Percentiles rank a stretch among this genome's conserved stretches.
Evolutionary conservation across 371 early-diverging fungal species (phyloP).

Genomic region (Mucor irregularis): DNA sequence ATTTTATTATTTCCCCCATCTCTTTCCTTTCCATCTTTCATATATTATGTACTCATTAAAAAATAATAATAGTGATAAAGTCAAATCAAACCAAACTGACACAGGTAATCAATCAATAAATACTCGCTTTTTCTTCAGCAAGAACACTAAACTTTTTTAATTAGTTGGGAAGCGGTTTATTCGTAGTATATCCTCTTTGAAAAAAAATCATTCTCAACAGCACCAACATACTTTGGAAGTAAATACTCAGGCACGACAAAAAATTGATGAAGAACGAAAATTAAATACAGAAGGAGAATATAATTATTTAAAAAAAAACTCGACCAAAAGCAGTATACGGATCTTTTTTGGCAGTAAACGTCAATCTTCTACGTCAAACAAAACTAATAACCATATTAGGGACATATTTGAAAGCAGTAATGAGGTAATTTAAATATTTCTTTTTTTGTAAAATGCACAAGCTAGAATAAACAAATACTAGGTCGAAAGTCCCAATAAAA

Average conservation of each 20-base stretch:
- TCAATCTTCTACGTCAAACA: neutral
- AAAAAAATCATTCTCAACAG: constrained; percentile 4
- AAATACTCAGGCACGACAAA: neutral
- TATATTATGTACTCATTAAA: constrained; percentile 2
- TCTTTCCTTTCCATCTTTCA: neutral
- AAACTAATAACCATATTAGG: neutral
- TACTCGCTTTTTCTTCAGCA: too few species aligned
- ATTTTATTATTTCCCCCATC: neutral
- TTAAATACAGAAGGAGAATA: neutral
- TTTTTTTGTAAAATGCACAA: neutral
- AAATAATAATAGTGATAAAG: constrained; percentile 3
- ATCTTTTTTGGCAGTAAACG: neutral
- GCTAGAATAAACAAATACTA: neutral
- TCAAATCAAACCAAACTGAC: neutral
- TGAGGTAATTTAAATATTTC: constrained; percentile 6
- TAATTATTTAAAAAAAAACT: too few species aligned
- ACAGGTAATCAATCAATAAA: constrained; percentile 2
- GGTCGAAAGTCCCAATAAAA: neutral
- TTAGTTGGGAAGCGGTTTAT: constrained; percentile 20
- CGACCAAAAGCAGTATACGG: neutral
- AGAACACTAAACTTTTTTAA: neutral
- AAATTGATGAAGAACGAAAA: constrained; percentile 1
- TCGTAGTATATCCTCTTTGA: constrained; percentile 18
- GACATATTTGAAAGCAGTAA: constrained; percentile 9
- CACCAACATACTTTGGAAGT: neutral